Evolutionary conservation across 208 protist genomes (phyloP), one percentile per base, ranked within the genome.

Genomic region (Trypanosoma mega): DNA sequence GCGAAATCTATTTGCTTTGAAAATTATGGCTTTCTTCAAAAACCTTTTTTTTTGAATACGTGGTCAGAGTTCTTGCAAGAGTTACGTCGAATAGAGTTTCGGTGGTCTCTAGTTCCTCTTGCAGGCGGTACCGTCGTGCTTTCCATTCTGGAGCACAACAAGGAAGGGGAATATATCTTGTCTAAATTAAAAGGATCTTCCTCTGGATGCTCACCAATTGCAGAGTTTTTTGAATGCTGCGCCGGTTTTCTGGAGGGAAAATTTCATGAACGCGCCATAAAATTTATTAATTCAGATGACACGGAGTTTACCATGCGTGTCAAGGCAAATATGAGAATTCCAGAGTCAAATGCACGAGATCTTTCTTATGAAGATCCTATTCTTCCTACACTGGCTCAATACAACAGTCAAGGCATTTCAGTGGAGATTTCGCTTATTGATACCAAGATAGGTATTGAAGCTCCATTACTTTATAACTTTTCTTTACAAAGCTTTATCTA

Each of bases 401-500:
- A 74, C 45, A 64, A 82, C 31, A 90, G 78, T 58, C 56, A 69
- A 23, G 71, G 72, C 1, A 85, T 68, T 4, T 77, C 74, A 14
- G 76, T 94, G 3, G 72, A 87, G 27, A 47, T 95, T 20, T 75
- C 61, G n/a, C 39, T 89, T 29, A 41, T 71, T 6, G 76, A 95
- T 41, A 69, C 74, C 31, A 63, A 61, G 29, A 88, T 68, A 1
- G 68, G 49, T 36, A 33, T 90, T 11, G 27, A 45, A 2, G 86
- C 74, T 36, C 69, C 75, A 2, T 50, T 95, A 4, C 82, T 91
- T 46, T 33, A 77, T 26, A 59, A 73, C 18, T 68, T 92, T 53
- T 86, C 85, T 11, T 60, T 92, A 26, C 85, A 90, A 51, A 66
- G 78, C 1, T 61, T 95, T 0, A 87, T 80, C 45, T 87, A 92